These are phyloP conservation scores for Mimosa bimucronata DNA, from an alignment of 306 rosid genomes.

Conservation along the genomic window DNA sequence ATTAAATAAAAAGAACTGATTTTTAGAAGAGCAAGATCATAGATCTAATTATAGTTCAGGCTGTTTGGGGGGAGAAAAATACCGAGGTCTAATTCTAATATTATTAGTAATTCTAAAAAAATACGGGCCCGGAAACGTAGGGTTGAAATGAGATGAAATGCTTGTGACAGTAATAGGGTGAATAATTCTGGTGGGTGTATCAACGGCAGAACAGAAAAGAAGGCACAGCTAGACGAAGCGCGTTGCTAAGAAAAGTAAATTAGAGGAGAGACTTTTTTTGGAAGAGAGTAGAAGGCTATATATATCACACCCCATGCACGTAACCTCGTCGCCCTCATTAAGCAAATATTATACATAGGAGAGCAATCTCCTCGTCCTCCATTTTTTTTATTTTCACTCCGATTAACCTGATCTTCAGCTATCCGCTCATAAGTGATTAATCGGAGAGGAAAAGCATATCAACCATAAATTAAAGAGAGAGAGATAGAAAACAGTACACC, in stretches of 20 bases:
- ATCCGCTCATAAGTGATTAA: neutral
- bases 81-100: neutral
- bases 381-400: neutral
- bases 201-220: neutral
- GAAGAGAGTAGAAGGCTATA: neutral
- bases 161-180: neutral
- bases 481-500: neutral
- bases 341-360: neutral
- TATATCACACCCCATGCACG: neutral
- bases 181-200: too few species aligned
- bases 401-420: neutral
- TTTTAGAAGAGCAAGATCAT: neutral
- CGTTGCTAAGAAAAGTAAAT: neutral
- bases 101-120: neutral
- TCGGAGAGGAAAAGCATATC: constrained; percentile 24
- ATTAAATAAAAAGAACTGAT: too few species aligned
- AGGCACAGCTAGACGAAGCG: neutral
- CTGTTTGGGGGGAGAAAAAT: too few species aligned
- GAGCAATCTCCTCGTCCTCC: neutral
- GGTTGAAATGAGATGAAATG: neutral
- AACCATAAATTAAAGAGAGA: neutral
- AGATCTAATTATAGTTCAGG: neutral
- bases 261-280: neutral
- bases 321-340: neutral
- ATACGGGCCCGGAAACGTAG: too few species aligned